Conservation (phyloP, 2,329 filamentous ascomycete species). For the Spiromastix sp. region DNA sequence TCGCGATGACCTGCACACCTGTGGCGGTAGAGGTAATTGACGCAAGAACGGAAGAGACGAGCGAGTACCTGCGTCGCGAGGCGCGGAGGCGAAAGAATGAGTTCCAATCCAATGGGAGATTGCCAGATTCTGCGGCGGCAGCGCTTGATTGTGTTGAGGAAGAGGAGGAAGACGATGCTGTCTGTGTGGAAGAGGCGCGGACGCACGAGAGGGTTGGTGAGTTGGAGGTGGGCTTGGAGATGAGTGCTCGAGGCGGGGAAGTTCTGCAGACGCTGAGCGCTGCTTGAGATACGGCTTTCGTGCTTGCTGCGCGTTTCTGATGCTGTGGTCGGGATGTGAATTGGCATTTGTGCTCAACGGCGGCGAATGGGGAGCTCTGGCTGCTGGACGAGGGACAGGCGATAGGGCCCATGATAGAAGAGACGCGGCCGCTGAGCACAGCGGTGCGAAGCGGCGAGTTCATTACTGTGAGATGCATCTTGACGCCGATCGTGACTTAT, state of each 20-base stretch:
- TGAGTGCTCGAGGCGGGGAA: not conserved
- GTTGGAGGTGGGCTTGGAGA: too few relatives aligned
- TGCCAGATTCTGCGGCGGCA: not conserved
- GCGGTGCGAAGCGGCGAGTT: constrained; percentile 24
- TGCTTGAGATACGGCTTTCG: constrained; percentile 13
- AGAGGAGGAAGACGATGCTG: not conserved
- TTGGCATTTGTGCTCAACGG: constrained; percentile 4
- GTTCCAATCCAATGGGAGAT: constrained; percentile 64
- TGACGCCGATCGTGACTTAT: not conserved
- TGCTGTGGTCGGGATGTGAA: constrained; percentile 7
- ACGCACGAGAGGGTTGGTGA: not conserved
- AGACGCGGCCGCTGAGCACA: constrained; percentile 20
- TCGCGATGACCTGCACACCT: constrained; percentile 48
- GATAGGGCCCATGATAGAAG: constrained; percentile 13
- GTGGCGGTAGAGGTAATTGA: constrained; percentile 50
- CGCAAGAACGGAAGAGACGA: constrained; percentile 61
- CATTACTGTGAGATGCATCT: constrained; percentile 18
- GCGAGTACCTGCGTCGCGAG: constrained; percentile 71
- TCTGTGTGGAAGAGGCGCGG: constrained; percentile 4
- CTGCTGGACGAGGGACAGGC: constrained; percentile 14
- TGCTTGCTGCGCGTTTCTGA: constrained; percentile 17
- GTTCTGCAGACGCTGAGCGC: constrained; percentile 1
- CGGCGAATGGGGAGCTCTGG: constrained; percentile 1
- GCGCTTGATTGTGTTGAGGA: not conserved
- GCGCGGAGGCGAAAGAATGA: constrained; percentile 85